A percentile compares a stretch with the other conserved stretches of the same genome.
phyloP scores from a whole-genome alignment of 805 yeast species.

The Scheffersomyces spartinae region DNA sequence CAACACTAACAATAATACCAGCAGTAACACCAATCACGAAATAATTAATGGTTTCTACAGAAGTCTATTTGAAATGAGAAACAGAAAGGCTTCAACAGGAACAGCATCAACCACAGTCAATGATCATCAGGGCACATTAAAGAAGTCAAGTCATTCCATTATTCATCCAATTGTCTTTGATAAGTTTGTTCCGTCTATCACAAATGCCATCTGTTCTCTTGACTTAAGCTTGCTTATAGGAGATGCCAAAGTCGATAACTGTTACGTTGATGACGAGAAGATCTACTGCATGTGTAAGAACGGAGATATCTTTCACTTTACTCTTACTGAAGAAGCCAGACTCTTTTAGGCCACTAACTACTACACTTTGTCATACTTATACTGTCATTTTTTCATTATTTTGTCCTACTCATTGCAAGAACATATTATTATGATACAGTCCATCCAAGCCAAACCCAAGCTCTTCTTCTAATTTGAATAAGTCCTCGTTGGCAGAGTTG shows the following conservation, averaged over 20 bases:
- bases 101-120: slow-evolving; percentile 1
- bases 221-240: slow-evolving; percentile 20
- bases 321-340: no score
- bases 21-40: no score
- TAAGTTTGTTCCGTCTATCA: slow-evolving; percentile 26
- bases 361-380: no score
- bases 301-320: slow-evolving; percentile 33
- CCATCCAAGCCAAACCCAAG: slow-evolving; percentile 35
- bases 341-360: no score
- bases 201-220: slow-evolving; percentile 20
- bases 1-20: not conserved
- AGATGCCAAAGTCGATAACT: slow-evolving; percentile 25
- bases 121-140: slow-evolving; percentile 6
- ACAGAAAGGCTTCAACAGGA: not conserved
- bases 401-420: no score
- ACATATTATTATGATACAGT: no score
- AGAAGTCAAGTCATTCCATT: slow-evolving; percentile 18
- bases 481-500: slow-evolving; percentile 11
- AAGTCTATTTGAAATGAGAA: no score
- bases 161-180: slow-evolving; percentile 27
- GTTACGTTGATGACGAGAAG: slow-evolving; percentile 14
- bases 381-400: no score
- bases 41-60: not conserved
- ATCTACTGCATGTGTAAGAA: slow-evolving; percentile 29
- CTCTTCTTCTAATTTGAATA: slow-evolving; percentile 31